Conservation (phyloP, 1,139 yeast genomes). For the Lodderomyces beijingensis region DNA sequence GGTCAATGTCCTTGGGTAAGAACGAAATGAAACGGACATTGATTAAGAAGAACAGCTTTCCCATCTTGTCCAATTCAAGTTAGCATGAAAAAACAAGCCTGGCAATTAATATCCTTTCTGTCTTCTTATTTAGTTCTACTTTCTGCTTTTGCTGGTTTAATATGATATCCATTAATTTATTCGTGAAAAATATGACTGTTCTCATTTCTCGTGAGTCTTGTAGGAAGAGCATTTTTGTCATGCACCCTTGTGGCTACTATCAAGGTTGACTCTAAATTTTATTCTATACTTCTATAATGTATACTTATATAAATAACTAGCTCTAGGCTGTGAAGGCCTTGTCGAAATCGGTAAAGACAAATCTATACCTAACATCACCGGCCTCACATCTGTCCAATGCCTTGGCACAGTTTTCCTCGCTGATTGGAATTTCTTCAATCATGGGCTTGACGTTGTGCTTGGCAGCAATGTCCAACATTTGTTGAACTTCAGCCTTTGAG, state of each 20-base stretch:
- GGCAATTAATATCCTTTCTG: too few relatives aligned
- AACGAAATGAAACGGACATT: constrained; percentile 34
- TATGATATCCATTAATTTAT: too few relatives aligned
- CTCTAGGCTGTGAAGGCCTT: constrained; percentile 36
- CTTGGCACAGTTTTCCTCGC: constrained; percentile 23
- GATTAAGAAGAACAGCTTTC: constrained; percentile 27
- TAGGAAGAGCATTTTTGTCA: too few relatives aligned
- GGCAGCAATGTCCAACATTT: constrained; percentile 39
- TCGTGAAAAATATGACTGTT: too few relatives aligned
- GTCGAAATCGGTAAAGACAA: constrained; percentile 55
- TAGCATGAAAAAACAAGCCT: neutral
- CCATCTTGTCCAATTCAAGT: constrained; percentile 9
- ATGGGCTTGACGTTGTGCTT: constrained; percentile 37
- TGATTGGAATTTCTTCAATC: constrained; percentile 39
- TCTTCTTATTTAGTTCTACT: too few relatives aligned
- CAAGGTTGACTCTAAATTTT: too few relatives aligned
- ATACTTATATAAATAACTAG: too few relatives aligned
- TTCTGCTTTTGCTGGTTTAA: too few relatives aligned
- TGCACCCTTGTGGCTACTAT: too few relatives aligned
- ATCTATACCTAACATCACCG: constrained; percentile 62
- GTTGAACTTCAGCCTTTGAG: constrained; percentile 30
- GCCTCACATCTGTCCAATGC: constrained; percentile 30
- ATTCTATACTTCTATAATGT: too few relatives aligned
- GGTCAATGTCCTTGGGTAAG: constrained; percentile 39
- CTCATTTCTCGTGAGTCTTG: too few relatives aligned